Evolutionary conservation across 768 basidiomycete genomes (phyloP), one percentile per base, ranked within the genome.

Genomic region (Russula virescens): DNA sequence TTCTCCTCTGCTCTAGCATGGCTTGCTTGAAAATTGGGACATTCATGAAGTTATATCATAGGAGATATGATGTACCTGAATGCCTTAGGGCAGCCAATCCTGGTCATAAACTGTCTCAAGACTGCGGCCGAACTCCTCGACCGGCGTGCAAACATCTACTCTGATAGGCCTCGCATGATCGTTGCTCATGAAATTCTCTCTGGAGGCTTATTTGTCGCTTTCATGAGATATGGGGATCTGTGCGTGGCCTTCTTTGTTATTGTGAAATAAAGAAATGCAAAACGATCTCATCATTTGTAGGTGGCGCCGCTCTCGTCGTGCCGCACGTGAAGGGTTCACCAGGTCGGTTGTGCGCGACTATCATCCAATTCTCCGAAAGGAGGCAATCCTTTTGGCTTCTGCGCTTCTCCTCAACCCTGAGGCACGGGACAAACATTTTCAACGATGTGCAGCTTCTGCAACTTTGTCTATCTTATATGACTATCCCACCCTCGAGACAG

Each of bases 111-210:
- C 66, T 69, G 67, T 23, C 67, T 68, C 45, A 69, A 69, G 43
- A 68, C 68, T 16, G 74, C 71, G 1, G 49, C 61, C 8, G 80
- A 80, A 10, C 69, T 80, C 2, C 69, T 79, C 9, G 76, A 77
- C 43, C 72, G 73, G 43, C 73, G 74, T 13, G 61, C 65, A 26
- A 56, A 45, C 14, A 66, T 71, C 48, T 74, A 72, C 59, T 71
- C 71, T 6, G 61, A 65, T 28, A 60, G 74, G 8, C 71, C 73
- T 0, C 59, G 62, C 18, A 52, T 69, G 26, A 74, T 75, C 34
- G 70, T 76, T 10, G 70, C 66, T 5, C 62, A 63, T 23, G 73
- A 78, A n/a, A 64, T 74, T 46, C 66, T 76, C 49, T 70, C 71
- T 11, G 71, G 75, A 19, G 73, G 75, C 2, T 52, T 71, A 34